Base-by-base conservation (phyloP, 495 filamentous ascomycete genomes). In the Penicillium macrosclerotiorum region DNA sequence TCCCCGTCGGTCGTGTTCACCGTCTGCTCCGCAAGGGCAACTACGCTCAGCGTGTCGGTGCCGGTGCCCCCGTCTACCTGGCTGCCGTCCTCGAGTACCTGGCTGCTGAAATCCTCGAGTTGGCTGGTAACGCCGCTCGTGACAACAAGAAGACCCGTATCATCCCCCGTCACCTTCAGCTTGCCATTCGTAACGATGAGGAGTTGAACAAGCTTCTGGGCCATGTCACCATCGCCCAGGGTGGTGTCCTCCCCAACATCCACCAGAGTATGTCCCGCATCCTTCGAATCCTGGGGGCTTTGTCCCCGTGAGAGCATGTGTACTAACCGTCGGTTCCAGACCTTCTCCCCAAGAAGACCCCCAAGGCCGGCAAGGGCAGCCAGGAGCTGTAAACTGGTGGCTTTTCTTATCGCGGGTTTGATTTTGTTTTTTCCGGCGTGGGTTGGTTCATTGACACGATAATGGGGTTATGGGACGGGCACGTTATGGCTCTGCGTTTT, bases 141-240 rank as follows among this genome's bases (percentile, higher is more conserved):
- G 93, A 98, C 75, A 97, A 97, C 86, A 98, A 98, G 89, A 97
- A 96, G 85, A 98, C 92, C 51, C 90, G 93, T 87, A 98, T 98
- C 79, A 98, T 97, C 57, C 93, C 93, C 53, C 91, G 93, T 69
- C 93, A 98, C 75, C 86, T 98, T 37, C 93, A 98, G 79, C 91
- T 98, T 62, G 93, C 93, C 72, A 98, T 98, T 78, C 87, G 93
- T 57, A 97, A 97, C 73, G 93, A 98, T 73, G 91, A 98, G 83
- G 93, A 98, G 73, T 72, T 98, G 89, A 97, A 98, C 86, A 98
- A 98, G 82, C 90, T 98, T 37, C 80, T 98, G 42, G 93, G 93
- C 45, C 93, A 97, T 67, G 93, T 97, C 76, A 98, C 93, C 67
- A 98, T 98, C 62, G 93, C 93, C 63, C 93, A 97, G 76, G 93